Percentiles rank a stretch among this genome's conserved stretches.
phyloP scores from a whole-genome alignment of 2,329 filamentous ascomycete species.

The Paecilomyces sp. region DNA sequence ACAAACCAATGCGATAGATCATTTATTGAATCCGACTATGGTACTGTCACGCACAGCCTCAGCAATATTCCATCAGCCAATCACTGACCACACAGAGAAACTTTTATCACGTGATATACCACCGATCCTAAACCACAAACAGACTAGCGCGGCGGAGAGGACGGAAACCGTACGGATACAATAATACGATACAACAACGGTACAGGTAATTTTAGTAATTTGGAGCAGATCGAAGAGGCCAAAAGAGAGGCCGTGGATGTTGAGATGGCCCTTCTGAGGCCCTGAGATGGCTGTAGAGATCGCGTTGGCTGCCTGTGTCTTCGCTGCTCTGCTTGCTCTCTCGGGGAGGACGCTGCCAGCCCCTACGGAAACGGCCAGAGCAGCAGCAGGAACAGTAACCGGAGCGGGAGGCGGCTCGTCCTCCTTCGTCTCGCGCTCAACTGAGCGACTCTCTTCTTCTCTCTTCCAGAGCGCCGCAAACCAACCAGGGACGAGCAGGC shows the following conservation, averaged over 20 bases:
- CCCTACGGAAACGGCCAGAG: neutral
- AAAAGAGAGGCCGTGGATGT: neutral
- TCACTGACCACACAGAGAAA: neutral
- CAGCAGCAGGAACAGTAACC: neutral
- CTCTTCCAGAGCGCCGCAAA: neutral
- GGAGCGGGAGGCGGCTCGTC: neutral
- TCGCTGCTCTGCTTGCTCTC: neutral
- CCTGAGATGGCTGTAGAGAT: neutral
- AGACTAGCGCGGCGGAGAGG: constrained; percentile 1
- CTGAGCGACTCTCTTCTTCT: neutral
- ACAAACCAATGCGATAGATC: no score
- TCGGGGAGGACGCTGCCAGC: neutral
- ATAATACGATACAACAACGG: neutral
- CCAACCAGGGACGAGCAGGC: neutral
- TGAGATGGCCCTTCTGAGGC: neutral
- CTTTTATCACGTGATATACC: constrained; percentile 5
- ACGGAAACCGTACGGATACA: constrained; percentile 4
- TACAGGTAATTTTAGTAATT: neutral
- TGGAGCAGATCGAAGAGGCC: neutral
- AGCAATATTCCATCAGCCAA: neutral
- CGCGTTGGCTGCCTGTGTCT: neutral
- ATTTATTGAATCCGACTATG: no score
- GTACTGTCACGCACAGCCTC: neutral
- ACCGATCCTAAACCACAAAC: neutral
- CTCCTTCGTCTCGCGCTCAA: neutral